Percentiles rank a stretch among this genome's conserved stretches.
Evolutionary conservation across 2,329 filamentous ascomycete species (phyloP).

Genomic region (Aphanocladium album): DNA sequence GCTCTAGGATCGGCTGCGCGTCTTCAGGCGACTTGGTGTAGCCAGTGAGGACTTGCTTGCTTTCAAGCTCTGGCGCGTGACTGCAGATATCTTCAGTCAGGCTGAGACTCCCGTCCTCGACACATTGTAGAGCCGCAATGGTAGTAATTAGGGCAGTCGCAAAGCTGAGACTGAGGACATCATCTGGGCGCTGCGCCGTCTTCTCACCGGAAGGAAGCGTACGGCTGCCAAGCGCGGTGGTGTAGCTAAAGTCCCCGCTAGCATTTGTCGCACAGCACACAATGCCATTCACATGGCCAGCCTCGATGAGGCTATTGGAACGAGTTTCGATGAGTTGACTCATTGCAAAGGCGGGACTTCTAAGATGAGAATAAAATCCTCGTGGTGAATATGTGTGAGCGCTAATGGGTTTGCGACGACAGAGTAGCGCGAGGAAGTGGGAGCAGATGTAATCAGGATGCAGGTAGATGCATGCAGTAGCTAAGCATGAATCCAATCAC

Average conservation of each 20-base stretch:
- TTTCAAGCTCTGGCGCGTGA: conserved; percentile 43
- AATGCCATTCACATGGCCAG: not conserved
- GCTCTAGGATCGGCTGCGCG: conserved; percentile 27
- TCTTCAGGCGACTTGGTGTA: conserved; percentile 31
- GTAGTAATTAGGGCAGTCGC: conserved; percentile 43
- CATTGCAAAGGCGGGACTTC: no score
- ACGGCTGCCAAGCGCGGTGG: conserved; percentile 30
- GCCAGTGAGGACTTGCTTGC: conserved; percentile 42
- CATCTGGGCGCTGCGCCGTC: conserved; percentile 30
- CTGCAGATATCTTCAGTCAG: conserved; percentile 41
- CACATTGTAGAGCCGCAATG: conserved; percentile 49
- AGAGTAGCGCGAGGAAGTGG: no score
- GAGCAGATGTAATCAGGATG: no score
- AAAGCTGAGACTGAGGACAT: conserved; percentile 33
- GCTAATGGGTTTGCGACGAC: no score
- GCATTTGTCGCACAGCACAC: not conserved
- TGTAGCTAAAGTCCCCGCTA: not conserved
- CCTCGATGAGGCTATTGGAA: not conserved
- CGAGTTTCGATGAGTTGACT: not conserved
- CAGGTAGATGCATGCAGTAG: no score
- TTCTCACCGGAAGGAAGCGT: conserved; percentile 37
- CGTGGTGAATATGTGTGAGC: no score
- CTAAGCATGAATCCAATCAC: no score
- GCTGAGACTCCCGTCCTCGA: conserved; percentile 44
- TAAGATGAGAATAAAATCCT: no score